A percentile compares a stretch with the other conserved stretches of the same genome.
phyloP scores from a whole-genome alignment of 345 rosid species.

The Schrenkiella parvula region DNA sequence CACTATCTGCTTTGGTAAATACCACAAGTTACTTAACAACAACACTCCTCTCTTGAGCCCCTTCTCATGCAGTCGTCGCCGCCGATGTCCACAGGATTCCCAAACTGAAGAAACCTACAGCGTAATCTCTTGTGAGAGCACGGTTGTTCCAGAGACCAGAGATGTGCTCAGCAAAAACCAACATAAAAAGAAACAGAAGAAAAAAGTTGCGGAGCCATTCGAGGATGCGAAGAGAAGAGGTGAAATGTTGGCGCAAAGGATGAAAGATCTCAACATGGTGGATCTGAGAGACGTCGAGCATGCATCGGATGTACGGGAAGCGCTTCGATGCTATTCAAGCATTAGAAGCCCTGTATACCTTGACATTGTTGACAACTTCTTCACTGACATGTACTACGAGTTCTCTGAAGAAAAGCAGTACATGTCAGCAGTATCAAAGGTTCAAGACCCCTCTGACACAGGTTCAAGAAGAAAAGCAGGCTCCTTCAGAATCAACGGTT shows the following conservation, averaged over 20 bases:
- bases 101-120: conserved; percentile 31
- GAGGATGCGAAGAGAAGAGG: conserved; percentile 34
- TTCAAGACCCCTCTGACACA: conserved; percentile 50
- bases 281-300: conserved; percentile 69
- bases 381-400: conserved; percentile 74
- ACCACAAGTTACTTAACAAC: conserved; percentile 42
- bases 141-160: conserved; percentile 32
- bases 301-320: conserved; percentile 74
- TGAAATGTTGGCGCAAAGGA: conserved; percentile 58
- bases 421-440: conserved; percentile 36
- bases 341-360: conserved; percentile 79
- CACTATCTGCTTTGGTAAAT: conserved; percentile 41
- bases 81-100: conserved; percentile 19
- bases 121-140: conserved; percentile 39
- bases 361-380: conserved; percentile 80
- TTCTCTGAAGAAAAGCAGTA: too few relatives aligned
- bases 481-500: conserved; percentile 48
- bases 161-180: conserved; percentile 27
- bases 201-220: conserved; percentile 13
- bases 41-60: conserved; percentile 40
- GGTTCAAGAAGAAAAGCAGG: conserved; percentile 39
- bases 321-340: conserved; percentile 73
- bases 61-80: conserved; percentile 35
- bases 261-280: conserved; percentile 85
- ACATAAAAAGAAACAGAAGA: conserved; percentile 35